Evolutionary conservation across 352 stramenopile species (phyloP), one percentile per base, ranked within the genome.

Genomic region (Pythium sukuiense): DNA sequence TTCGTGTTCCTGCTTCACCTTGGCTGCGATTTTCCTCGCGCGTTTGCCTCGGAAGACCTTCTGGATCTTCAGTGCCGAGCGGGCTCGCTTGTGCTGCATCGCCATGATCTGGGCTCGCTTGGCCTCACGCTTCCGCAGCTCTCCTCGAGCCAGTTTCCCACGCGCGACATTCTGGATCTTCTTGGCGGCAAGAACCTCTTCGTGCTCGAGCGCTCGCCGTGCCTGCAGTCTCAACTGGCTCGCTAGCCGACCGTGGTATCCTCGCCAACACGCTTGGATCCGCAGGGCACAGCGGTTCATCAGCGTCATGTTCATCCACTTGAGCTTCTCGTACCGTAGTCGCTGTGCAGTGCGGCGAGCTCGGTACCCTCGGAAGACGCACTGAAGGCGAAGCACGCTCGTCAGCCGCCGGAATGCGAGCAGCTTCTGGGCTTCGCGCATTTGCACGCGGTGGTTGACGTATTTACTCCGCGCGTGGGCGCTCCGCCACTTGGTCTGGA

Each of bases 231-330:
- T 72, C 54, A 95, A 26, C 49, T 89, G 84, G 24, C 78, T 79
- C 33, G 73, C 81, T 6, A 90, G 56, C 0, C 85, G 84, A 18
- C 80, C 84, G 52, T 90, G 84, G 60, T 79, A 90, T 0, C 86
- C 86, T n/a, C 88, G 80, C 83, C 83, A 96, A 32, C 72, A 79
- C 0, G 77, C 73, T 59, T 96, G 88, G 55, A 95, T 93, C n/a
- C 78, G 79, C 12, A 95, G 69, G 11, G 83, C 86, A 18, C 77
- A 85, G 26, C 70, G 72, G 50, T 91, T 80, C 76, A 92, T 73
- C 11, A 83, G 59, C 5, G 79, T 77, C 2, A 83, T 67, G 49
- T 90, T 80, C 69, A 89, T 76, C 77, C 76, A 88, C 68, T 87
- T 87, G 46, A 94, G 76, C 62, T 81, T 81, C 46, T 93, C 82